Evolutionary conservation across 2,329 filamentous ascomycete species (phyloP).

Genomic region (Ceratocystis destructans): DNA sequence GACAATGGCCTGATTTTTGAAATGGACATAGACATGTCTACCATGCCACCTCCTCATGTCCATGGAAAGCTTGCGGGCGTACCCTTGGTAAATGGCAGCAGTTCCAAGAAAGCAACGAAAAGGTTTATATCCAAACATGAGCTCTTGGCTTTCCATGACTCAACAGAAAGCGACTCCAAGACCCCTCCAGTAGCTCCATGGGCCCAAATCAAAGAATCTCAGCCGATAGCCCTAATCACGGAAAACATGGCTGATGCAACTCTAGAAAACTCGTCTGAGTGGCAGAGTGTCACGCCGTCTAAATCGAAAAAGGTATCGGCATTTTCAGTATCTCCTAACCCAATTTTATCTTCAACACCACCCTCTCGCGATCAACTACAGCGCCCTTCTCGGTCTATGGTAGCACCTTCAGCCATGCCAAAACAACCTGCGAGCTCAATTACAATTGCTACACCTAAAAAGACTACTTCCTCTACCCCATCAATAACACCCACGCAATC

Average conservation of each 20-base stretch:
- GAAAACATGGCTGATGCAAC: conserved; percentile 17
- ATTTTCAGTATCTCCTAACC: not conserved
- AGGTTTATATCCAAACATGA: conserved; percentile 3
- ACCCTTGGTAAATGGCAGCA: not conserved
- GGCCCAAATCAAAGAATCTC: conserved; percentile 1
- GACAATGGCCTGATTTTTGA: conserved; percentile 17
- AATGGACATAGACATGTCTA: conserved; percentile 15
- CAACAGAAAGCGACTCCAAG: not conserved
- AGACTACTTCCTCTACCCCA: not conserved
- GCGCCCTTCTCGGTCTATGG: not conserved
- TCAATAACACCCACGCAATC: conserved; percentile 1
- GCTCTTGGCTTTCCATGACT: not conserved
- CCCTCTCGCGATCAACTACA: conserved; percentile 5
- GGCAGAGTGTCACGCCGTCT: conserved; percentile 15
- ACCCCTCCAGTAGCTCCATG: conserved; percentile 12
- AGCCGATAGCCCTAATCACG: conserved; percentile 7
- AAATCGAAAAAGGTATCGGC: conserved; percentile 6
- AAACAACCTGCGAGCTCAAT: not conserved
- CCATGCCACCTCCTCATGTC: not conserved
- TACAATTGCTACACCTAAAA: not conserved
- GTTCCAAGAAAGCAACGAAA: not conserved
- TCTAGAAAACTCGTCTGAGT: conserved; percentile 10
- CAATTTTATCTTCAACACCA: not conserved
- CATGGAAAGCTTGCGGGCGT: not conserved
- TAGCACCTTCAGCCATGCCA: not conserved